Percentiles rank a stretch among this genome's conserved stretches.
phyloP scores from a whole-genome alignment of 768 basidiomycete species.

The Naganishia antarctica region DNA sequence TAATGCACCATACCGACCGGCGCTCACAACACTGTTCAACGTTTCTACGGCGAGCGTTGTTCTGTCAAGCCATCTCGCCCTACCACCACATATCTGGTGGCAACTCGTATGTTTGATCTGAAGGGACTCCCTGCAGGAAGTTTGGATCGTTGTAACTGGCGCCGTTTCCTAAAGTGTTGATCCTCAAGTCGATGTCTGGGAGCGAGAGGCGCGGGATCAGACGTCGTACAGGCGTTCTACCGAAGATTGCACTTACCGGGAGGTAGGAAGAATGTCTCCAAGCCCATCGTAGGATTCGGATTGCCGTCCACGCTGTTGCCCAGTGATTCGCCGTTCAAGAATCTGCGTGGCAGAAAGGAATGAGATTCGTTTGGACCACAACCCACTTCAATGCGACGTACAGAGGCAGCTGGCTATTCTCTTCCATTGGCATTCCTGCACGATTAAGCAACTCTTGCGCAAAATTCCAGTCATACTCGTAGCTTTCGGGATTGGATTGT shows the following conservation, averaged over 20 bases:
- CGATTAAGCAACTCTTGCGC: slow-evolving; percentile 43
- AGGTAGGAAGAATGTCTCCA: slow-evolving; percentile 49
- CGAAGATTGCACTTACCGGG: slow-evolving; percentile 32
- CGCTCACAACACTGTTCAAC: too few relatives aligned
- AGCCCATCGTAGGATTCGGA: slow-evolving; percentile 39
- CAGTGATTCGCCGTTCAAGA: slow-evolving; percentile 47
- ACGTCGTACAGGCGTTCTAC: neutral
- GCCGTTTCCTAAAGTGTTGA: slow-evolving; percentile 20
- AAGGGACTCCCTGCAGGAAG: slow-evolving; percentile 6
- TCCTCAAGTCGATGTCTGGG: slow-evolving; percentile 27
- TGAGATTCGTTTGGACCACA: too few relatives aligned
- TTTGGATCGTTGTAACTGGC: slow-evolving; percentile 15
- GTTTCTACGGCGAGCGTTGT: too few relatives aligned
- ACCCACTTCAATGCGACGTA: too few relatives aligned
- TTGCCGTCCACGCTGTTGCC: slow-evolving; percentile 35
- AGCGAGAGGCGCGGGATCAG: neutral
- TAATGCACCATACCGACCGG: too few relatives aligned
- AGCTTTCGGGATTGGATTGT: slow-evolving; percentile 36
- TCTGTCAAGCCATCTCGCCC: neutral
- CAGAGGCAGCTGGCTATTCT: slow-evolving; percentile 45
- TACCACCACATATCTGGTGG: slow-evolving; percentile 29
- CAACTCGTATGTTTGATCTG: slow-evolving; percentile 17
- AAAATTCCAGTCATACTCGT: slow-evolving; percentile 46
- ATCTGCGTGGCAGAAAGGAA: slow-evolving; percentile 34
- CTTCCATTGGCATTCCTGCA: slow-evolving; percentile 39